Percentiles rank a stretch among this genome's conserved stretches.
phyloP scores from a whole-genome alignment of 2,329 filamentous ascomycete genomes.

The Onygenales sp. region DNA sequence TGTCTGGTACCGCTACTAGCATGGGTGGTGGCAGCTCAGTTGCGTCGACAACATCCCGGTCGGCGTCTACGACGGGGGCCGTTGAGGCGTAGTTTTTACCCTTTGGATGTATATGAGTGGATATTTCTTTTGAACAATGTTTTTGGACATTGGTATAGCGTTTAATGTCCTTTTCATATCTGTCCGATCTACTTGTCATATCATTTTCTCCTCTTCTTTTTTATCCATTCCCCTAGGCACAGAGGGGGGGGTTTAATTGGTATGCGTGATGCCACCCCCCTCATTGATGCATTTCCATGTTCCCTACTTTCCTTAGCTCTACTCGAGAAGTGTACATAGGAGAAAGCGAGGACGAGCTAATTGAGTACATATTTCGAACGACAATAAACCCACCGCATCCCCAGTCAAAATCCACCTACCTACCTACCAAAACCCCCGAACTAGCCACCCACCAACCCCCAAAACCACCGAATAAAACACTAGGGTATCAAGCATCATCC shows the following conservation, averaged over 20 bases:
- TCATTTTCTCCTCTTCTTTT: too few species aligned
- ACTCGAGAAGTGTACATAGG: background rate
- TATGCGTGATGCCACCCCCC: too few species aligned
- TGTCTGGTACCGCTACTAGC: background rate
- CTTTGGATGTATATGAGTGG: background rate
- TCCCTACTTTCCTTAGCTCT: background rate
- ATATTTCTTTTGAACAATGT: background rate
- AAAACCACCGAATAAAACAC: too few species aligned
- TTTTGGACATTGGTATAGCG: too few species aligned
- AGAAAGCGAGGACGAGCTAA: background rate
- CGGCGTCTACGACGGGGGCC: background rate
- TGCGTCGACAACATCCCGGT: background rate
- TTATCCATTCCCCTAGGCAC: too few species aligned
- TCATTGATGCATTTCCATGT: background rate
- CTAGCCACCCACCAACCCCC: too few species aligned
- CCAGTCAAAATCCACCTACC: too few species aligned
- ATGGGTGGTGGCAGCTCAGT: background rate
- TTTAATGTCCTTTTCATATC: too few species aligned
- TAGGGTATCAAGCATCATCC: background rate
- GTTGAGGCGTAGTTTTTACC: background rate
- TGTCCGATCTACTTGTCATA: too few species aligned
- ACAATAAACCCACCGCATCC: background rate
- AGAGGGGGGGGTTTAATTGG: too few species aligned
- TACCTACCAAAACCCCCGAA: too few species aligned
- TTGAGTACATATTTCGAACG: background rate